Evolutionary conservation across 2,329 filamentous ascomycete species (phyloP), one percentile per base, ranked within the genome.

Genomic region (Pseudogymnoascus sp.): DNA sequence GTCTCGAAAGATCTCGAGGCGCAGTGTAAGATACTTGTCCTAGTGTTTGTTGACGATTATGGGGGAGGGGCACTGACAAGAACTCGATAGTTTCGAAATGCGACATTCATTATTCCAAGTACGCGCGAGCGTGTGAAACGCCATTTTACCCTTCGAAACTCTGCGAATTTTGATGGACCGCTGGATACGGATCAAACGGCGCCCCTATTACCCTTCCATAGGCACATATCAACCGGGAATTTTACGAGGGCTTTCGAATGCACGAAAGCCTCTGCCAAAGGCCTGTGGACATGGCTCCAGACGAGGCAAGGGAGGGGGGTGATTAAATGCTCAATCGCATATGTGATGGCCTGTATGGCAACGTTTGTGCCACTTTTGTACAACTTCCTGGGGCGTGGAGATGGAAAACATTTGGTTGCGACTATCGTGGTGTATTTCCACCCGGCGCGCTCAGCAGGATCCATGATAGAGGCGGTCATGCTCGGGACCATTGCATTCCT

Each of bases 361-460:
- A 97, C 93, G 0, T 95, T 96, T 70, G 87, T 91, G 66, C 84
- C 88, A 2, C 82, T 83, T 2, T 80, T 96, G 63, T 87, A 91
- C 15, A 78, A 81, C 7, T 84, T 92, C 63, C 79, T 97, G 15
- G 93, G 93, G 10, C 82, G 88, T 67, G 89, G 92, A 72, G 93
- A 96, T 76, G 91, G 91, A 60, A 97, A 97, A 73, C 93, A 97
- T 75, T 88, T 96, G 72, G 91, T 96, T 61, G 92, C 92, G 33
- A 97, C 93, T 1, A 86, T 97, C 64, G 96, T 91, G 0, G 93
- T 97, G 10, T 97, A 96, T 72, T 97, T 97, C 71, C 92, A 97
- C 74, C 92, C 93, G 4, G 90, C 91, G 5, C 83, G 93, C 64
- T 91, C 91, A 17, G 84, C 88, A 26, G 93, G 93, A 0, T 95